These are phyloP conservation scores for Dysphania ambrosioides DNA, from an alignment of 148 eudicot species.

Conservation along the genomic window DNA sequence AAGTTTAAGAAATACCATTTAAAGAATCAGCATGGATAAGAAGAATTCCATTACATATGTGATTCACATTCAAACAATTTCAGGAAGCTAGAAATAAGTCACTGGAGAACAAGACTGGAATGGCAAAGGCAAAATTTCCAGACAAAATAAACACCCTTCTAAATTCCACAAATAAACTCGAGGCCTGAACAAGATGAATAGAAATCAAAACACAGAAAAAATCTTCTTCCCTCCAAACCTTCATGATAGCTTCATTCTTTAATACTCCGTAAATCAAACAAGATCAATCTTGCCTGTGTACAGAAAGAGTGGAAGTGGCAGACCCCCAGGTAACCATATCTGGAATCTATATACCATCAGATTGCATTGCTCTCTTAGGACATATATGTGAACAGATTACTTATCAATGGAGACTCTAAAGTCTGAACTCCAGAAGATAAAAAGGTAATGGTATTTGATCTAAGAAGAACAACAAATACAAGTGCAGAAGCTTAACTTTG, in stretches of 20 bases:
- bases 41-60: no score
- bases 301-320: no score
- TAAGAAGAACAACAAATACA: background rate
- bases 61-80: no score
- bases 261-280: background rate
- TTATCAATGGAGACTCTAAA: background rate
- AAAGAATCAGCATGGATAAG: no score
- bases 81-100: no score
- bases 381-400: background rate
- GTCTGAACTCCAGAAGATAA: background rate
- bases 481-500: no score
- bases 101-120: no score
- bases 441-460: no score
- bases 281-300: background rate
- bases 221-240: background rate
- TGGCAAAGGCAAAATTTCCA: background rate
- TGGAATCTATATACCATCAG: background rate
- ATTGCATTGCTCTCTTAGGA: background rate
- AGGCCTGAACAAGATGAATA: background rate
- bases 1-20: background rate
- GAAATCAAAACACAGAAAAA: no score
- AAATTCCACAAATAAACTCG: background rate
- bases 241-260: background rate
- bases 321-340: no score
- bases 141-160: background rate